phyloP scores from a whole-genome alignment of 805 yeast genomes.

The Candida palmyrensis region DNA sequence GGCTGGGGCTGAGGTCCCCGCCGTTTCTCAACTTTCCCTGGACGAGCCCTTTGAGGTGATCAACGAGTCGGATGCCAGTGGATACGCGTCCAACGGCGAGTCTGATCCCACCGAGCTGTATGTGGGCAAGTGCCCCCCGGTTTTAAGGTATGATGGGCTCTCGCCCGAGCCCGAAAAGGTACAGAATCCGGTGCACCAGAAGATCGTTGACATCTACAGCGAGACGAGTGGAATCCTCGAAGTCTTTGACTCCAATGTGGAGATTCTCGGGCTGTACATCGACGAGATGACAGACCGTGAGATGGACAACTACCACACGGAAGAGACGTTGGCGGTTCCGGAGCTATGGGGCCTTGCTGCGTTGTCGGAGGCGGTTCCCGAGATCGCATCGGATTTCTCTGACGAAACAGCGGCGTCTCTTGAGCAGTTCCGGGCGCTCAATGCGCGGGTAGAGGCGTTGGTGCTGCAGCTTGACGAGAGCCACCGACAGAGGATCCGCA shows the following conservation, averaged over 20 bases:
- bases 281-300: slow-evolving; percentile 5
- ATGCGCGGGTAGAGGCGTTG: slow-evolving; percentile 6
- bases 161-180: slow-evolving; percentile 3
- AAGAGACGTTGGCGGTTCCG: slow-evolving; percentile 8
- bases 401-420: not conserved
- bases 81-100: too few species aligned
- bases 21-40: too few species aligned
- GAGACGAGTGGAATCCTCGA: slow-evolving; percentile 21
- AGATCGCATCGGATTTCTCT: not conserved
- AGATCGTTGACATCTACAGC: slow-evolving; percentile 18
- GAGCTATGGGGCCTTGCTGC: slow-evolving; percentile 14
- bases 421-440: slow-evolving; percentile 4
- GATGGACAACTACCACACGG: slow-evolving; percentile 1
- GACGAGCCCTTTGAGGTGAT: too few species aligned
- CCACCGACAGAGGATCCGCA: slow-evolving; percentile 12
- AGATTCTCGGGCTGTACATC: slow-evolving; percentile 9
- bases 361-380: not conserved
- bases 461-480: slow-evolving; percentile 10
- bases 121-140: too few species aligned
- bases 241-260: slow-evolving; percentile 17
- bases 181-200: slow-evolving; percentile 9
- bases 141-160: too few species aligned
- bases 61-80: too few species aligned
- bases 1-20: too few species aligned
- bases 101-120: too few species aligned